Percentiles rank a stretch among this genome's conserved stretches.
Evolutionary conservation across 164 flowering plant genomes (phyloP).

Genomic region (Chimonanthus praecox): DNA sequence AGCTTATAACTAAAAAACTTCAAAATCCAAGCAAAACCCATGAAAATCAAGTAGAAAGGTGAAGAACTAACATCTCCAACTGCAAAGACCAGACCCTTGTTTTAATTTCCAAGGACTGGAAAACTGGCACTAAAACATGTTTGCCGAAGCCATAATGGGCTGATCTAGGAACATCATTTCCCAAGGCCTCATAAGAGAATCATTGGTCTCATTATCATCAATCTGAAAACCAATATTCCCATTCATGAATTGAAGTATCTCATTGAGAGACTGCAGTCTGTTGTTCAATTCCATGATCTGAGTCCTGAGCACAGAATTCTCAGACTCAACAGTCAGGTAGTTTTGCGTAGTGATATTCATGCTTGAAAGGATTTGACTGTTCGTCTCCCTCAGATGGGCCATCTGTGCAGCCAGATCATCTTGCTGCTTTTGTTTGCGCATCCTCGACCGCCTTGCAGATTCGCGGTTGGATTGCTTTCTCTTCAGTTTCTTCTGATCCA

Average conservation of each 20-base stretch:
- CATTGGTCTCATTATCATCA: conserved; percentile 2
- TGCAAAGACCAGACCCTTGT: too few species aligned
- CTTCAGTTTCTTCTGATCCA: conserved; percentile 65
- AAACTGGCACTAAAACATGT: conserved; percentile 25
- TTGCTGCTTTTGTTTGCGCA: conserved; percentile 78
- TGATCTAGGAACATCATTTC: conserved; percentile 14
- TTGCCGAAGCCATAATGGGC: conserved; percentile 16
- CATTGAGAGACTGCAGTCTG: conserved; percentile 59
- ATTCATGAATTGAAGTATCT: conserved; percentile 39
- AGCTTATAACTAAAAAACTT: too few species aligned
- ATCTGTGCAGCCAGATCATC: conserved; percentile 63
- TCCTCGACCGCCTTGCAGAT: conserved; percentile 83
- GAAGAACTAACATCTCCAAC: too few species aligned
- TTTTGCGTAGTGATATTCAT: conserved; percentile 50
- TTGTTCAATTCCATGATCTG: conserved; percentile 59
- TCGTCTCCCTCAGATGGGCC: conserved; percentile 44
- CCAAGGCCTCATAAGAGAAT: conserved; percentile 27
- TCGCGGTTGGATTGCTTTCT: conserved; percentile 88
- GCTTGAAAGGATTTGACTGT: conserved; percentile 38
- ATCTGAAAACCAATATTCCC: conserved; percentile 1
- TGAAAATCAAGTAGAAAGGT: too few species aligned
- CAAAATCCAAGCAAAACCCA: too few species aligned
- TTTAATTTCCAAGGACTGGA: background rate
- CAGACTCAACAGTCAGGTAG: conserved; percentile 45
- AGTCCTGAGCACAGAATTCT: conserved; percentile 62